Conservation (phyloP, 192 early-diverging fungal species). For the Entomortierella parvispora region DNA sequence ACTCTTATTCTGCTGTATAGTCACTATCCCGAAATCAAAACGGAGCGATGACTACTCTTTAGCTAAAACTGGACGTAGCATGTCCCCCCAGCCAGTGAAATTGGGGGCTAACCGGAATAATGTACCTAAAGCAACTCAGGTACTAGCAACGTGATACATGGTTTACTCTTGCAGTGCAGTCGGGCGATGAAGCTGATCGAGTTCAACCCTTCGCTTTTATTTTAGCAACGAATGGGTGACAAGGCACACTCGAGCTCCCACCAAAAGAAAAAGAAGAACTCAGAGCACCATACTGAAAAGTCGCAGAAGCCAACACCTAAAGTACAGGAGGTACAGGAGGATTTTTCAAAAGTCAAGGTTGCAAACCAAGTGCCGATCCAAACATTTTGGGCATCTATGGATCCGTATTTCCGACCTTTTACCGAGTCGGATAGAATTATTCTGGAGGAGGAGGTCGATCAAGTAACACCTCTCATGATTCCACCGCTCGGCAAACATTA, state of each 20-base stretch:
- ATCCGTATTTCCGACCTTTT: slow-evolving; percentile 86
- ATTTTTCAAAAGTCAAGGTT: slow-evolving; percentile 73
- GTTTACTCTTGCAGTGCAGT: too few relatives aligned
- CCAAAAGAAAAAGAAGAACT: slow-evolving; percentile 49
- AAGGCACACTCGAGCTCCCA: slow-evolving; percentile 35
- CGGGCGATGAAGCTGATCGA: too few relatives aligned
- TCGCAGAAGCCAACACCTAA: slow-evolving; percentile 46
- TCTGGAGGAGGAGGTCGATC: slow-evolving; percentile 73
- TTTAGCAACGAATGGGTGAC: slow-evolving; percentile 31
- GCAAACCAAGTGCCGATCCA: slow-evolving; percentile 83
- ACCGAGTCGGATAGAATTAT: slow-evolving; percentile 82
- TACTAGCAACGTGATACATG: neutral
- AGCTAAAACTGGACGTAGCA: slow-evolving; percentile 39
- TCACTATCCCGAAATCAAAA: slow-evolving; percentile 23
- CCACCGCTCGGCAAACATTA: slow-evolving; percentile 88
- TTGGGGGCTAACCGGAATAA: slow-evolving; percentile 18
- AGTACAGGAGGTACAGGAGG: slow-evolving; percentile 57
- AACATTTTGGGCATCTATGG: slow-evolving; percentile 83
- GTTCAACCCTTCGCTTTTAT: neutral
- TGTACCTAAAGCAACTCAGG: slow-evolving; percentile 39
- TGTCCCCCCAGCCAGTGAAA: slow-evolving; percentile 41
- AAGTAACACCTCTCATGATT: slow-evolving; percentile 76
- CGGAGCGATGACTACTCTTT: slow-evolving; percentile 35
- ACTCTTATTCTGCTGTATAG: neutral
- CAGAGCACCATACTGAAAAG: slow-evolving; percentile 30